A percentile compares a stretch with the other conserved stretches of the same genome.
phyloP scores from a whole-genome alignment of 169 alveolate species.

The Perkinsus marinus region DNA sequence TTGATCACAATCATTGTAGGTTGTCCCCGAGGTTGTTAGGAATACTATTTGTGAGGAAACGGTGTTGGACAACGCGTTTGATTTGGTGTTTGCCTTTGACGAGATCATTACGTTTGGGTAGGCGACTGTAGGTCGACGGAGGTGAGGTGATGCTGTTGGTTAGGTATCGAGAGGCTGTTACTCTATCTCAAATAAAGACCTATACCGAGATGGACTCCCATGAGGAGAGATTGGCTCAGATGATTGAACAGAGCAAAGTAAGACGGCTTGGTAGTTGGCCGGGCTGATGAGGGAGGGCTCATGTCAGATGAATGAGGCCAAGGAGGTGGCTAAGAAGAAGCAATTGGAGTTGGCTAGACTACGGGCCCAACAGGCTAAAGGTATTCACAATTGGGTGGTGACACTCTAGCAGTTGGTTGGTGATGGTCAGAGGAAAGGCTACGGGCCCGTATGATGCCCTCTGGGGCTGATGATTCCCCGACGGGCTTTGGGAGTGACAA shows the following conservation, averaged over 20 bases:
- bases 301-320: not conserved
- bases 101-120: slow-evolving; percentile 64
- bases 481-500: not conserved
- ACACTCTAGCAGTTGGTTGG: too few species aligned
- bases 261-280: not conserved
- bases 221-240: slow-evolving; percentile 44
- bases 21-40: slow-evolving; percentile 29
- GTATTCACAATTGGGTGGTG: not conserved
- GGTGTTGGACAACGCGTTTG: slow-evolving; percentile 56
- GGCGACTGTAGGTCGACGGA: not conserved
- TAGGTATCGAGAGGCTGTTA: slow-evolving; percentile 50
- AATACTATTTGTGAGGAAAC: slow-evolving; percentile 52
- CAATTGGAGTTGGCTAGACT: not conserved
- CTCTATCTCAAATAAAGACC: slow-evolving; percentile 61
- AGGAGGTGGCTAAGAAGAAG: not conserved
- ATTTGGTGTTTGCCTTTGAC: slow-evolving; percentile 65
- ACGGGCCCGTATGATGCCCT: not conserved
- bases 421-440: not conserved
- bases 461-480: not conserved
- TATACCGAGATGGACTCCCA: slow-evolving; percentile 77
- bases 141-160: not conserved
- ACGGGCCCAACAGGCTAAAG: not conserved
- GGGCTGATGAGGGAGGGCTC: not conserved
- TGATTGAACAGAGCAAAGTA: not conserved
- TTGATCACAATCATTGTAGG: not conserved